These are phyloP conservation scores for Oryza coarctata DNA, from an alignment of 176 grass and related monocot species.

Conservation along the genomic window DNA sequence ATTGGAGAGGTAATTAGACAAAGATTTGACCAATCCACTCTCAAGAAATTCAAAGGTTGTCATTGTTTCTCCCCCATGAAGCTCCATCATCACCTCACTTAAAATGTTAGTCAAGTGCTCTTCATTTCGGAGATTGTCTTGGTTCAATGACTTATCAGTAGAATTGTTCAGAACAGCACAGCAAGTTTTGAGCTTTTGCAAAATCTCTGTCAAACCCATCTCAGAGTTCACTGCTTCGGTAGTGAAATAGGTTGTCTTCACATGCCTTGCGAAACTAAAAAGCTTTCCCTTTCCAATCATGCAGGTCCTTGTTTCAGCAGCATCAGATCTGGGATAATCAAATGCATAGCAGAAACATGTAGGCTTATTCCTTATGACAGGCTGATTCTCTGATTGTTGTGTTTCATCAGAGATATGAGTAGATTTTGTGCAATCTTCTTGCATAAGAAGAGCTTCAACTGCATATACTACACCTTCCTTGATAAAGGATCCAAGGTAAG, in stretches of 20 bases:
- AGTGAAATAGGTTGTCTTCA: constrained; percentile 77
- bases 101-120: constrained; percentile 76
- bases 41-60: constrained; percentile 98
- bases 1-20: constrained; percentile 87
- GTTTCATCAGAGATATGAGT: constrained; percentile 34
- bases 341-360: constrained; percentile 93
- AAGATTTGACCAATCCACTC: constrained; percentile 86
- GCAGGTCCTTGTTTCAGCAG: constrained; percentile 61
- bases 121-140: constrained; percentile 54
- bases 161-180: constrained; percentile 79
- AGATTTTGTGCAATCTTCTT: constrained; percentile 61
- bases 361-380: constrained; percentile 50
- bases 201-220: constrained; percentile 68
- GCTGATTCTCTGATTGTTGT: constrained; percentile 49
- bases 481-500: constrained; percentile 89
- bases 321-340: constrained; percentile 45
- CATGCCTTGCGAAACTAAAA: constrained; percentile 60
- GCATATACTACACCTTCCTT: constrained; percentile 95
- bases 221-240: constrained; percentile 66
- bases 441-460: constrained; percentile 70
- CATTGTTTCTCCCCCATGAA: constrained; percentile 81
- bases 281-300: constrained; percentile 55
- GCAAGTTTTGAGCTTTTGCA: constrained; percentile 82
- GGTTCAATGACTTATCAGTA: constrained; percentile 48
- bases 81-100: constrained; percentile 88